phyloP scores from a whole-genome alignment of 23 red algal genomes.

The Gracilaria vermiculophylla region DNA sequence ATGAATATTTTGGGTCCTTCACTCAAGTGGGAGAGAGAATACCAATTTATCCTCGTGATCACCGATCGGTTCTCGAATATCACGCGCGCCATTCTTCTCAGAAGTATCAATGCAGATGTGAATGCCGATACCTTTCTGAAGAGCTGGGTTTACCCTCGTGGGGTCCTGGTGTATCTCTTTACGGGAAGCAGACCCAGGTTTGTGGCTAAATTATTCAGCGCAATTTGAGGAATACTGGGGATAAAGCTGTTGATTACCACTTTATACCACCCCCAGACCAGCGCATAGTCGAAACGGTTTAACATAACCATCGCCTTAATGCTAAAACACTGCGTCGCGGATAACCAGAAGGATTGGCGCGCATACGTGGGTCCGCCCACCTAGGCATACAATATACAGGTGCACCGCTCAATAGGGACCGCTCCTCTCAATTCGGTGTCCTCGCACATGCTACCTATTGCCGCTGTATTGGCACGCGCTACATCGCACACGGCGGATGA shows the following conservation, averaged over 20 bases:
- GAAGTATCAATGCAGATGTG: neutral
- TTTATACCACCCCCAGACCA: no score
- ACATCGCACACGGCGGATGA: no score
- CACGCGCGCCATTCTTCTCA: no score
- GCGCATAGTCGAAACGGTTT: constrained; percentile 8
- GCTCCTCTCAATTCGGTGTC: constrained; percentile 1
- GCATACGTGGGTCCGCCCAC: neutral
- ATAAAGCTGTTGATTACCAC: constrained; percentile 8
- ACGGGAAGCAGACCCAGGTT: no score
- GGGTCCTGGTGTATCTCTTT: neutral
- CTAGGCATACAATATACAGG: constrained; percentile 19
- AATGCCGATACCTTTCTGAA: neutral
- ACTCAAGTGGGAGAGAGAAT: neutral
- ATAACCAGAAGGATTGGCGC: constrained; percentile 26
- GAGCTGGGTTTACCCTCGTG: neutral
- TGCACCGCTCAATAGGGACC: neutral
- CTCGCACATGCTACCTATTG: no score
- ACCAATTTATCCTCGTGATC: constrained; percentile 30
- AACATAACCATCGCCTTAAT: neutral
- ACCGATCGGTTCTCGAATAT: constrained; percentile 27
- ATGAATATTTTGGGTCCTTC: constrained; percentile 30
- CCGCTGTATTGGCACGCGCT: no score
- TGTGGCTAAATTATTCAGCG: constrained; percentile 43
- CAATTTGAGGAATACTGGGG: constrained; percentile 7
- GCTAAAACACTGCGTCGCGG: constrained; percentile 1